Conservation (phyloP, 2,329 filamentous ascomycete genomes). For the Nemania diffusa region DNA sequence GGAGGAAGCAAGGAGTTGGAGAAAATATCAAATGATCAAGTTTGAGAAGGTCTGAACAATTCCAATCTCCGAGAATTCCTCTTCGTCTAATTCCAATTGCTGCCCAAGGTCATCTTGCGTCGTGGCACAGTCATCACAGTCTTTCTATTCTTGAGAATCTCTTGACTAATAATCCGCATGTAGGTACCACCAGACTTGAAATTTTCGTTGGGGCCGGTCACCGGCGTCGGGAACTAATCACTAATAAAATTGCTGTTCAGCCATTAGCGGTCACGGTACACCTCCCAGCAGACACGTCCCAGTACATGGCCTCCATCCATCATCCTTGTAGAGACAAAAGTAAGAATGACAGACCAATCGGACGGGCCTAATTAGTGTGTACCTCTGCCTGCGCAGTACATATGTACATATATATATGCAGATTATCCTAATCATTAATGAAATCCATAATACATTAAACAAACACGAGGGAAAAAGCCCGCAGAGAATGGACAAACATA, state of each 20-base stretch:
- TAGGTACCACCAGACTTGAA: conserved; percentile 15
- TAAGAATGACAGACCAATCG: conserved; percentile 23
- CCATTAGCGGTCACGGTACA: conserved; percentile 29
- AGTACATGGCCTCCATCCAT: conserved; percentile 13
- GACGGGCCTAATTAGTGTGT: conserved; percentile 6
- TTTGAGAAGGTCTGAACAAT: conserved; percentile 32
- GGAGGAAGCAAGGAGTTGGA: conserved; percentile 31
- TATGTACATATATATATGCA: background rate
- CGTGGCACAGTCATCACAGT: conserved; percentile 34
- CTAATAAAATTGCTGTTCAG: conserved; percentile 17
- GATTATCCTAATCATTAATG: no score
- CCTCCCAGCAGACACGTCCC: background rate
- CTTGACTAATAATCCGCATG: conserved; percentile 34
- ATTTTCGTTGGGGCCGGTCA: conserved; percentile 31
- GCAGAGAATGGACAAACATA: no score
- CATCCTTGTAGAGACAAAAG: conserved; percentile 19
- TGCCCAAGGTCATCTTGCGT: conserved; percentile 22
- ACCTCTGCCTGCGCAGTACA: background rate
- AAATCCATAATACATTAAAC: no score
- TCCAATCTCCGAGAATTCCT: conserved; percentile 39
- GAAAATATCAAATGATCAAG: conserved; percentile 38
- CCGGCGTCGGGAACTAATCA: conserved; percentile 33
- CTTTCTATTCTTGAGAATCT: conserved; percentile 9
- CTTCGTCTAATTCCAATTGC: conserved; percentile 37
- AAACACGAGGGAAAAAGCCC: no score